Evolutionary conservation across 495 filamentous ascomycete genomes (phyloP), one percentile per base, ranked within the genome.

Genomic region (Neurospora sp.): DNA sequence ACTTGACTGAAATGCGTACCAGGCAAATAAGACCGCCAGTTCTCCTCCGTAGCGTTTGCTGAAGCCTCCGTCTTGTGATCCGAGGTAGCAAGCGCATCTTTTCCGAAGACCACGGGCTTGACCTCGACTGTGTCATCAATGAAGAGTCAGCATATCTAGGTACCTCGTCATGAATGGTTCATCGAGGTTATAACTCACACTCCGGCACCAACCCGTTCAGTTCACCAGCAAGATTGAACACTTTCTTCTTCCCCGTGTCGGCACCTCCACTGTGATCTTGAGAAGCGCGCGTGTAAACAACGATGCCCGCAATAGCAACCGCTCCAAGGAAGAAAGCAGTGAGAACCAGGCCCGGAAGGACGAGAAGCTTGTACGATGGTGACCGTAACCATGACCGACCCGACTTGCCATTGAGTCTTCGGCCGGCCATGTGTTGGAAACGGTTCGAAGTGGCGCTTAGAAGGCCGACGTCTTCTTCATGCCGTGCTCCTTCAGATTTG

Each of bases 21-120:
- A 3, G 73, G 73, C 38, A 70, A 68, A 27, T 47, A 70, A 7
- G 45, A 68, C 14, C 38, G 8, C 68, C 71, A 71, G 18, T 73
- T 59, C 8, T 69, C 71, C 1, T 68, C 59, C 0, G 69, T 75
- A 8, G 74, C 71, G 44, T 73, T 73, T 3, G 16, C 59, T 0
- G 71, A 75, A 8, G 41, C 74, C 8, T 12, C 53, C 3, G 71
- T 73, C 69, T 27, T 73, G 18, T 75, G 74, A 42, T 75, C 68
- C 4, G 71, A 59, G 4, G 73, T 75, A 20, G 39, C 69, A 2
- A 70, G 40, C 9, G 71, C 47, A 22, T 75, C 74, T 7, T 69
- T 38, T 0, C 22, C 37, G 10, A 73, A 75, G 8, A 44, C n/a
- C 0, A 73, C 41, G 0, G 69, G 47, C 3, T 65, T n/a, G 68